These are phyloP conservation scores for Suillus subluteus DNA, from an alignment of 768 basidiomycete species.

Conservation along the genomic window DNA sequence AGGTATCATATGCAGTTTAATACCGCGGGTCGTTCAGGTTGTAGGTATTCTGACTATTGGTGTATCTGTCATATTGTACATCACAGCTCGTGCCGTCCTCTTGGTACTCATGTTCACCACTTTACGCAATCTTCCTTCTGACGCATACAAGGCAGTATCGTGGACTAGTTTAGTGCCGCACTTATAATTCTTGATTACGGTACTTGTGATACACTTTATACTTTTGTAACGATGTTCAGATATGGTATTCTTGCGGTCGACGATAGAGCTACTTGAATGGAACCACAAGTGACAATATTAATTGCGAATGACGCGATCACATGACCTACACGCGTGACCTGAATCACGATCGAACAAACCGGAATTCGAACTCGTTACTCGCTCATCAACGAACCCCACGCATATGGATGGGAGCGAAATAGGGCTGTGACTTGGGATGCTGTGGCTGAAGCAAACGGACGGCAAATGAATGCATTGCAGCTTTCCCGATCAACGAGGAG, in stretches of 20 bases:
- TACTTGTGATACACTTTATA: neutral
- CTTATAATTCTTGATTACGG: neutral
- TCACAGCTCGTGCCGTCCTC: neutral
- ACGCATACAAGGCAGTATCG: neutral
- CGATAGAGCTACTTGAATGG: constrained; percentile 6
- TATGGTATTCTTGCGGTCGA: neutral
- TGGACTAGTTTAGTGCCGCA: neutral
- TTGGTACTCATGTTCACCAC: neutral
- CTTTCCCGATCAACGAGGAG: constrained; percentile 73
- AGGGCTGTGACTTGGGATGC: constrained; percentile 60
- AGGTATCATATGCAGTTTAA: too few species aligned
- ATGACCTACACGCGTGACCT: neutral
- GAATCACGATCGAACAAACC: too few species aligned
- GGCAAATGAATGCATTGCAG: constrained; percentile 57
- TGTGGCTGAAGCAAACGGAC: constrained; percentile 44
- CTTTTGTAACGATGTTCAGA: neutral
- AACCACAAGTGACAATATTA: too few species aligned
- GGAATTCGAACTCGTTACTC: too few species aligned
- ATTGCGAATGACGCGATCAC: too few species aligned
- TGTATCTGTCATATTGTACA: neutral
- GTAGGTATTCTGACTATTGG: neutral
- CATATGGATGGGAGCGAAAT: constrained; percentile 50
- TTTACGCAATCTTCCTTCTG: neutral
- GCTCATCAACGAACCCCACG: too few species aligned
- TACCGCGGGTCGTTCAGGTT: neutral